Conservation (phyloP, 768 basidiomycete species). For the Tricholoma saponaceum region DNA sequence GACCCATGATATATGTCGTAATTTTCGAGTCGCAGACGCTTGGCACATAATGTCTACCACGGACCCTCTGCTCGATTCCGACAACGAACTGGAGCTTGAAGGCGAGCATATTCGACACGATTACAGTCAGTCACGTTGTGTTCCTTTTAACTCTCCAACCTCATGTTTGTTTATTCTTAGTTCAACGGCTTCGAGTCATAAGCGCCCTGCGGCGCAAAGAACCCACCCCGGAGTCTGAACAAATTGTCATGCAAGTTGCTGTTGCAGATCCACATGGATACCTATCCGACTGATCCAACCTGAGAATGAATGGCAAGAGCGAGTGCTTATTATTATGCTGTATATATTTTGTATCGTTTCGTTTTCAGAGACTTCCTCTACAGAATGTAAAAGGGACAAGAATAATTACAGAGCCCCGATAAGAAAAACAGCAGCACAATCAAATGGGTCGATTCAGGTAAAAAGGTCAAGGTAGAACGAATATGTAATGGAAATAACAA, state of each 20-base stretch:
- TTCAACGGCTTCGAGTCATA: conserved; percentile 58
- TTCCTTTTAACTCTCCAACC: conserved; percentile 3
- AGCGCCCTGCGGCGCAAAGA: conserved; percentile 51
- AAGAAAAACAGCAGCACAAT: neutral
- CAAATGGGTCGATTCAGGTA: neutral
- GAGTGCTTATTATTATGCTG: conserved; percentile 1
- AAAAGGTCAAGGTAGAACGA: neutral
- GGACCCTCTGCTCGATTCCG: conserved; percentile 75
- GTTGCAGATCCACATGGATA: neutral
- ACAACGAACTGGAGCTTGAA: conserved; percentile 49
- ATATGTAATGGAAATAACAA: neutral
- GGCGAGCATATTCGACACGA: conserved; percentile 66
- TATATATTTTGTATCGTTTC: conserved; percentile 17
- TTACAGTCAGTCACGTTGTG: conserved; percentile 44
- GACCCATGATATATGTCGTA: neutral
- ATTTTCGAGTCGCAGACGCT: conserved; percentile 47
- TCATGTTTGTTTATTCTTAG: conserved; percentile 27
- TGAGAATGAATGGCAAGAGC: neutral
- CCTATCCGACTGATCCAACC: neutral
- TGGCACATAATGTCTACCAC: conserved; percentile 64
- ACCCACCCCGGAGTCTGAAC: conserved; percentile 51
- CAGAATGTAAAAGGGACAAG: neutral
- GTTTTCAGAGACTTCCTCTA: neutral
- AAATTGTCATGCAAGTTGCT: conserved; percentile 3
- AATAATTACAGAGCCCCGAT: neutral